phyloP scores from a whole-genome alignment of 1,284 basidiomycete species.

The Athelia psychrophila region DNA sequence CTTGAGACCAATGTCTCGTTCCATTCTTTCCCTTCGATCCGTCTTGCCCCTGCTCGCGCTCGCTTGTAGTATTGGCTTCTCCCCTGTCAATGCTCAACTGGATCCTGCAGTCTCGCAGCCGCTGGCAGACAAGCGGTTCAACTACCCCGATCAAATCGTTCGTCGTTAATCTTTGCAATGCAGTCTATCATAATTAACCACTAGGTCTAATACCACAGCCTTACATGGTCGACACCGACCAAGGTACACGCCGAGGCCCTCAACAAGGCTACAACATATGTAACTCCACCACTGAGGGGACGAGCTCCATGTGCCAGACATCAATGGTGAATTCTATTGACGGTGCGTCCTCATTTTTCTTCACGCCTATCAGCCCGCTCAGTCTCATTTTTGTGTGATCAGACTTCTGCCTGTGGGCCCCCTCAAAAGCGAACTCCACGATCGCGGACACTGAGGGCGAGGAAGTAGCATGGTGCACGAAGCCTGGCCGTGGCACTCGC shows the following conservation, averaged over 20 bases:
- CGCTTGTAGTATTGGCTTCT: slow-evolving; percentile 29
- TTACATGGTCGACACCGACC: slow-evolving; percentile 50
- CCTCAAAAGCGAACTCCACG: slow-evolving; percentile 35
- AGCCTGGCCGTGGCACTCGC: slow-evolving; percentile 46
- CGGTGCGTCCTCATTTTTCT: slow-evolving; percentile 30
- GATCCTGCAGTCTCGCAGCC: slow-evolving; percentile 38
- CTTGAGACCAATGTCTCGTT: slow-evolving; percentile 33
- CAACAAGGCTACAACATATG: slow-evolving; percentile 69
- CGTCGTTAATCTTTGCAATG: slow-evolving; percentile 15
- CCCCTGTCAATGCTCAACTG: slow-evolving; percentile 35
- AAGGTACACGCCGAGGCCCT: slow-evolving; percentile 46
- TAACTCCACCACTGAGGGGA: slow-evolving; percentile 66
- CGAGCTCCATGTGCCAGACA: slow-evolving; percentile 64
- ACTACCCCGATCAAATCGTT: slow-evolving; percentile 49
- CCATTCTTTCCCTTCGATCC: slow-evolving; percentile 19
- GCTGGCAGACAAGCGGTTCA: slow-evolving; percentile 48
- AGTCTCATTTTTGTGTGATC: not conserved
- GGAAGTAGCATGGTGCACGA: slow-evolving; percentile 70
- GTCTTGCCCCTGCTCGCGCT: slow-evolving; percentile 16
- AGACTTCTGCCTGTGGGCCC: slow-evolving; percentile 60
- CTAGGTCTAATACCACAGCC: slow-evolving; percentile 37
- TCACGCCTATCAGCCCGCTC: slow-evolving; percentile 10
- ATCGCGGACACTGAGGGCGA: slow-evolving; percentile 65
- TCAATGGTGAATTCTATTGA: slow-evolving; percentile 49
- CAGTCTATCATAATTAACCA: not conserved